Conservation (phyloP, 2,329 filamentous ascomycete genomes). For the Ploettnerulaceae sp. region DNA sequence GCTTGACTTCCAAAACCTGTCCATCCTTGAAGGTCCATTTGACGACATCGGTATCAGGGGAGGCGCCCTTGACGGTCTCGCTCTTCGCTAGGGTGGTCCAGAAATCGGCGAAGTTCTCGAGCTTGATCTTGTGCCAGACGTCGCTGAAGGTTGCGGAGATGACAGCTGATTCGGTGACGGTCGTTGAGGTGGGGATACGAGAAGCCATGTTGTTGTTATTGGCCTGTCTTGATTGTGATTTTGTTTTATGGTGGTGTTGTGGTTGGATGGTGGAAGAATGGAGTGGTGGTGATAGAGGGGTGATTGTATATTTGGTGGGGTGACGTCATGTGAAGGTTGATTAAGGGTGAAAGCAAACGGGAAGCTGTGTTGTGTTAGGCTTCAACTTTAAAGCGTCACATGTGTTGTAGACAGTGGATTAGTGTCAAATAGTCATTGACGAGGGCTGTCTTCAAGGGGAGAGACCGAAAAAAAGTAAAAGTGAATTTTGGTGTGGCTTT, state of each 20-base stretch:
- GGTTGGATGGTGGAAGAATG: neutral
- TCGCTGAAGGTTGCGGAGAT: slow-evolving; percentile 61
- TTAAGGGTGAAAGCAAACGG: no score
- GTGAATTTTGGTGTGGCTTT: no score
- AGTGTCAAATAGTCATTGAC: no score
- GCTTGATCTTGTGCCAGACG: slow-evolving; percentile 73
- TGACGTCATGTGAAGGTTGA: no score
- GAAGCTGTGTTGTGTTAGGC: no score
- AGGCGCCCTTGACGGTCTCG: slow-evolving; percentile 59
- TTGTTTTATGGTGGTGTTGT: neutral
- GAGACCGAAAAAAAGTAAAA: no score
- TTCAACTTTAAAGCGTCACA: no score
- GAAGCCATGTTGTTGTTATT: slow-evolving; percentile 14
- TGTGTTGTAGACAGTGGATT: no score
- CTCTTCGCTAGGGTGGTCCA: slow-evolving; percentile 58
- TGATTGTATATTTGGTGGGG: no score
- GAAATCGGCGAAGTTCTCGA: slow-evolving; percentile 63
- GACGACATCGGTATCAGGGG: slow-evolving; percentile 61
- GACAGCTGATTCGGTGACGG: slow-evolving; percentile 61
- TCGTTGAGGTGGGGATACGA: slow-evolving; percentile 60
- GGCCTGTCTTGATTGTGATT: neutral
- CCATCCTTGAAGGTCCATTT: slow-evolving; percentile 69
- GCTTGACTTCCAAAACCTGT: slow-evolving; percentile 64
- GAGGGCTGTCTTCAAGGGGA: no score
- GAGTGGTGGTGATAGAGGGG: neutral